Percentiles rank a stretch among this genome's conserved stretches.
Conservation (phyloP, 768 basidiomycete genomes). For the Tylopilus vinaceipallidus region DNA sequence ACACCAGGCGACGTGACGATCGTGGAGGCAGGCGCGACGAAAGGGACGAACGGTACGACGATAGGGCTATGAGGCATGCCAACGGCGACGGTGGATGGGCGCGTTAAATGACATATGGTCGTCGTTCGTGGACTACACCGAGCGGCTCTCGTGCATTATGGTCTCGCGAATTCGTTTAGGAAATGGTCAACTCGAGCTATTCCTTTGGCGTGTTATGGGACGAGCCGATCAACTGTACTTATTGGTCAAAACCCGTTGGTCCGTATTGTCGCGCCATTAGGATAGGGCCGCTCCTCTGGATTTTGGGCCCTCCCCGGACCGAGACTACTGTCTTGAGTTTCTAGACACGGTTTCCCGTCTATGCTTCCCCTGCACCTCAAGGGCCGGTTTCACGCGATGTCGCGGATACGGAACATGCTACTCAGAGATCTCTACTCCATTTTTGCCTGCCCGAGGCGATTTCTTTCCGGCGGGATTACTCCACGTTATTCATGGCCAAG, state of each 20-base stretch:
- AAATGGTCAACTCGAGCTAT: constrained; percentile 43
- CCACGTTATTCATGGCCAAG: constrained; percentile 11
- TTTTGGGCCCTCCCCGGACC: constrained; percentile 21
- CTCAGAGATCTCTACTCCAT: background rate
- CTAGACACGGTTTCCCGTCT: constrained; percentile 4
- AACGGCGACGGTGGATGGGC: constrained; percentile 80
- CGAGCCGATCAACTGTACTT: constrained; percentile 39
- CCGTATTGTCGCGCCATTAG: constrained; percentile 33
- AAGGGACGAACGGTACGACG: constrained; percentile 79
- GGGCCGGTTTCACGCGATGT: constrained; percentile 14
- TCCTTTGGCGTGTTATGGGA: constrained; percentile 37
- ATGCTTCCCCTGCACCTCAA: constrained; percentile 8
- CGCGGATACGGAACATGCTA: constrained; percentile 3
- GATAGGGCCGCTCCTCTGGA: constrained; percentile 31
- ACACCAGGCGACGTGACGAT: constrained; percentile 60
- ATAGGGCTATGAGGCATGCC: constrained; percentile 66
- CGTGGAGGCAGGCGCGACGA: constrained; percentile 76
- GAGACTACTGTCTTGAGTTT: constrained; percentile 23
- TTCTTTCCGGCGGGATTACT: too few species aligned
- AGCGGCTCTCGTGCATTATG: constrained; percentile 32
- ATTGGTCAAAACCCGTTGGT: constrained; percentile 39
- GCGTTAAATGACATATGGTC: constrained; percentile 53
- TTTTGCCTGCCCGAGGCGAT: constrained; percentile 6
- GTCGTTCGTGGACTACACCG: constrained; percentile 35
- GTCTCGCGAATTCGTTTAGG: constrained; percentile 49